A percentile compares a stretch with the other conserved stretches of the same genome.
Conservation (phyloP, 2,329 filamentous ascomycete genomes). For the Claviceps fusiformis region DNA sequence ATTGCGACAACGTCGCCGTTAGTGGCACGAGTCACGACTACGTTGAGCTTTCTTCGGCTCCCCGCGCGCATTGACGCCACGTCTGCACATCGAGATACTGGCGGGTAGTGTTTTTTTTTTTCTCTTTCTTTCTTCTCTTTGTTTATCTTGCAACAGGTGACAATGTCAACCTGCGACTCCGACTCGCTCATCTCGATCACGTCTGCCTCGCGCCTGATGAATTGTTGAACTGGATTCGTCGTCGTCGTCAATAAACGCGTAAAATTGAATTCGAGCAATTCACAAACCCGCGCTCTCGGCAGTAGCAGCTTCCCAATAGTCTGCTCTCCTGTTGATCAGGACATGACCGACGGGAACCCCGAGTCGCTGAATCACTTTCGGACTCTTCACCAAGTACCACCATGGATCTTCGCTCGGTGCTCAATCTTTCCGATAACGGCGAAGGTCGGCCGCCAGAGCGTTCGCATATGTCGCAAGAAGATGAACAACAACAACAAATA, state of each 20-base stretch:
- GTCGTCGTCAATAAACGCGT: not conserved
- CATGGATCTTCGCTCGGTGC: slow-evolving; percentile 41
- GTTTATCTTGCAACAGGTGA: slow-evolving; percentile 8
- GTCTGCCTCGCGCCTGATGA: slow-evolving; percentile 7
- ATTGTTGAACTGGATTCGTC: slow-evolving; percentile 1
- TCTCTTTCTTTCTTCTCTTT: no score
- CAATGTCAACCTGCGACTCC: slow-evolving; percentile 14
- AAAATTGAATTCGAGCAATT: not conserved
- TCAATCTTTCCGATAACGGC: slow-evolving; percentile 38
- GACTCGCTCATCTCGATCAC: slow-evolving; percentile 9
- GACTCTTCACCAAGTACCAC: slow-evolving; percentile 2
- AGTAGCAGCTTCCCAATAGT: not conserved
- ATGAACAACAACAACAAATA: not conserved
- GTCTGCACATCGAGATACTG: not conserved
- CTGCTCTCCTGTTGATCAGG: not conserved
- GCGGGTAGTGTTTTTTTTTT: not conserved
- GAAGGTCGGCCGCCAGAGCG: slow-evolving; percentile 23
- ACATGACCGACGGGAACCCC: not conserved
- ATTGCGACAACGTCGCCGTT: not conserved
- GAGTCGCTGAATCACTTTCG: not conserved
- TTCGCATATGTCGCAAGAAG: slow-evolving; percentile 14
- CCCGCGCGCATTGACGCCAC: slow-evolving; percentile 2
- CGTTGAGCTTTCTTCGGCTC: slow-evolving; percentile 1
- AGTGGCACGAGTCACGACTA: not conserved
- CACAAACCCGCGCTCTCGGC: not conserved